These are phyloP conservation scores for Cicer cuneatum DNA, from an alignment of 306 rosid genomes.

Conservation along the genomic window DNA sequence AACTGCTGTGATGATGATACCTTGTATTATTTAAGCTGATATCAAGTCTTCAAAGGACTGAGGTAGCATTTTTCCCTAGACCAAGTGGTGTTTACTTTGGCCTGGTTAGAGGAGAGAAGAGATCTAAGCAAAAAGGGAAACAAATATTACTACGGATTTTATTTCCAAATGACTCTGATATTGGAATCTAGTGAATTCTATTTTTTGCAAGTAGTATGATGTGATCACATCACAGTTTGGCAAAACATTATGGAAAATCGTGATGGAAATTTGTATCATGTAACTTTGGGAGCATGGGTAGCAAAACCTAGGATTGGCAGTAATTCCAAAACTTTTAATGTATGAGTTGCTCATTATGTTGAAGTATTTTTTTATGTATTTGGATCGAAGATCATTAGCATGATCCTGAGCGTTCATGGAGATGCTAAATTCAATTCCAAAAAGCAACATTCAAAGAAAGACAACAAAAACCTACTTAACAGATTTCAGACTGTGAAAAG, in stretches of 20 bases:
- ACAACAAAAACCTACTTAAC: not conserved
- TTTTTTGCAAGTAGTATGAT: conserved; percentile 23
- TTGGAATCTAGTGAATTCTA: conserved; percentile 34
- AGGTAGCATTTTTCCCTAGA: conserved; percentile 18
- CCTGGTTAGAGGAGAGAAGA: conserved; percentile 27
- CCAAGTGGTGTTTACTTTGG: conserved; percentile 21
- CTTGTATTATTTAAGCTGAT: conserved; percentile 32
- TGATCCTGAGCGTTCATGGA: not conserved
- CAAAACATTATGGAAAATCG: not conserved
- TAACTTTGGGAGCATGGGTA: not conserved
- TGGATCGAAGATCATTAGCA: not conserved
- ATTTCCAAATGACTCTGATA: conserved; percentile 37
- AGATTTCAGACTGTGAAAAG: too few species aligned
- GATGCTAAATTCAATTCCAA: not conserved
- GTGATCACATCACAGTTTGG: conserved; percentile 38
- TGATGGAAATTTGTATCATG: conserved; percentile 20
- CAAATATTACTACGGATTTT: conserved; percentile 15
- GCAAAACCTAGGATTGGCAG: not conserved
- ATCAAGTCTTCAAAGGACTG: not conserved
- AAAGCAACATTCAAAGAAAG: not conserved
- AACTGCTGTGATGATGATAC: conserved; percentile 41
- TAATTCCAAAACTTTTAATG: not conserved
- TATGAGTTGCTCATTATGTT: not conserved
- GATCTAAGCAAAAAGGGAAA: conserved; percentile 26
- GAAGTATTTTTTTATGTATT: not conserved